These are phyloP conservation scores for Lophium mytilinum DNA, from an alignment of 495 filamentous ascomycete species.

Conservation along the genomic window DNA sequence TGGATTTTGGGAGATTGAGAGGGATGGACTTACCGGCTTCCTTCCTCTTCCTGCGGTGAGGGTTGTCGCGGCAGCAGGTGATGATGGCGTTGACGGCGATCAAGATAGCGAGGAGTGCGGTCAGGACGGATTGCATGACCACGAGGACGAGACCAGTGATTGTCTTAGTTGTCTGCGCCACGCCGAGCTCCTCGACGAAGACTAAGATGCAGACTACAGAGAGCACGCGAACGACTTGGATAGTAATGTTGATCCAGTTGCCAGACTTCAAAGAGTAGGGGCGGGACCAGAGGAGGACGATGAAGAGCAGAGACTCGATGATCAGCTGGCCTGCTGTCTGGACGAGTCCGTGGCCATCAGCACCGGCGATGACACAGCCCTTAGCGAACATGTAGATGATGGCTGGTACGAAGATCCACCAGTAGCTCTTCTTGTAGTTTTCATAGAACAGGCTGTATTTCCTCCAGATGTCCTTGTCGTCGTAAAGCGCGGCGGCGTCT, in stretches of 20 bases:
- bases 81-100: conserved; percentile 86
- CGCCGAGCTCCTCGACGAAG: conserved; percentile 88
- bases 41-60: conserved; percentile 75
- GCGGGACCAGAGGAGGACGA: conserved; percentile 70
- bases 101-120: conserved; percentile 75
- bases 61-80: conserved; percentile 75
- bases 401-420: conserved; percentile 90
- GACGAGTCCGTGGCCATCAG: conserved; percentile 73
- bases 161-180: conserved; percentile 91
- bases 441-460: conserved; percentile 98
- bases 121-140: conserved; percentile 77
- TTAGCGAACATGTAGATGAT: conserved; percentile 92
- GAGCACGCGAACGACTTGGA: conserved; percentile 88
- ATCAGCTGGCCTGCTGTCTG: conserved; percentile 74
- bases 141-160: conserved; percentile 85
- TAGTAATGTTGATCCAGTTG: conserved; percentile 88
- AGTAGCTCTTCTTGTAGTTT: conserved; percentile 82
- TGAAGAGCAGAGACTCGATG: conserved; percentile 63
- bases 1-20: not conserved
- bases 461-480: conserved; percentile 83
- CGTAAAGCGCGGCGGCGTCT: conserved; percentile 65
- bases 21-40: conserved; percentile 62
- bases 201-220: conserved; percentile 84
- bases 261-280: conserved; percentile 79
- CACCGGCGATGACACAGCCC: conserved; percentile 78